These are phyloP conservation scores for Inonotus hispidus DNA, from an alignment of 1,284 basidiomycete species.

Conservation along the genomic window DNA sequence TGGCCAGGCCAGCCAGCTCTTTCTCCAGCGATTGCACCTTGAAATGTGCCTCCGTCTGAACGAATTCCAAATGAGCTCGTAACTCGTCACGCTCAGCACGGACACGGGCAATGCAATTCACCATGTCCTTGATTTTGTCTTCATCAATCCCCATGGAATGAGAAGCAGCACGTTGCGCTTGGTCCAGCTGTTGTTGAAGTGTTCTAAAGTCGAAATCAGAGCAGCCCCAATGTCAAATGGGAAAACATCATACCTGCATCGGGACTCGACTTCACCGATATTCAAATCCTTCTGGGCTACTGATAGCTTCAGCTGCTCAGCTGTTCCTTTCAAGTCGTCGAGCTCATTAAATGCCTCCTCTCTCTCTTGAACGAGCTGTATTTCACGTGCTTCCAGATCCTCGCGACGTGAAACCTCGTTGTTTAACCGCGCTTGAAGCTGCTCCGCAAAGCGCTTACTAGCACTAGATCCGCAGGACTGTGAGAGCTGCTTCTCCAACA, in stretches of 20 bases:
- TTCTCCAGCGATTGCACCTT: slow-evolving; percentile 55
- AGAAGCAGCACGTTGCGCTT: slow-evolving; percentile 1
- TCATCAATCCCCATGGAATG: slow-evolving; percentile 24
- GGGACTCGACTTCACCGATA: slow-evolving; percentile 24
- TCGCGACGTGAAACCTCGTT: slow-evolving; percentile 36
- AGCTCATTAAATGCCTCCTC: slow-evolving; percentile 42
- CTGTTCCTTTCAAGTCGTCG: slow-evolving; percentile 30
- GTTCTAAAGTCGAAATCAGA: slow-evolving; percentile 18
- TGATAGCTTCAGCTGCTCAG: slow-evolving; percentile 27
- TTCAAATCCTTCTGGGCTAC: slow-evolving; percentile 29
- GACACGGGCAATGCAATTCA: slow-evolving; percentile 59
- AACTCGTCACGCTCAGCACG: slow-evolving; percentile 66
- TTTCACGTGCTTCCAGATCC: slow-evolving; percentile 33
- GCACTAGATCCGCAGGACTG: slow-evolving; percentile 32
- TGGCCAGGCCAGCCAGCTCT: slow-evolving; percentile 32
- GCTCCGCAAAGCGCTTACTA: slow-evolving; percentile 36
- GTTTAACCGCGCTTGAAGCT: slow-evolving; percentile 37
- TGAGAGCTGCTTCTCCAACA: slow-evolving; percentile 41
- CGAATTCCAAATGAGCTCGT: slow-evolving; percentile 62
- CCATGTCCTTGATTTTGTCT: slow-evolving; percentile 43
- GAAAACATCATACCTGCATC: slow-evolving; percentile 20
- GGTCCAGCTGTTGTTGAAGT: slow-evolving; percentile 22
- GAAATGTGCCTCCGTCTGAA: slow-evolving; percentile 67
- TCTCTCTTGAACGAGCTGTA: slow-evolving; percentile 37
- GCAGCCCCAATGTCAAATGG: background rate